These are phyloP conservation scores for Amanita phalloides DNA, from an alignment of 768 basidiomycete genomes.

Conservation along the genomic window DNA sequence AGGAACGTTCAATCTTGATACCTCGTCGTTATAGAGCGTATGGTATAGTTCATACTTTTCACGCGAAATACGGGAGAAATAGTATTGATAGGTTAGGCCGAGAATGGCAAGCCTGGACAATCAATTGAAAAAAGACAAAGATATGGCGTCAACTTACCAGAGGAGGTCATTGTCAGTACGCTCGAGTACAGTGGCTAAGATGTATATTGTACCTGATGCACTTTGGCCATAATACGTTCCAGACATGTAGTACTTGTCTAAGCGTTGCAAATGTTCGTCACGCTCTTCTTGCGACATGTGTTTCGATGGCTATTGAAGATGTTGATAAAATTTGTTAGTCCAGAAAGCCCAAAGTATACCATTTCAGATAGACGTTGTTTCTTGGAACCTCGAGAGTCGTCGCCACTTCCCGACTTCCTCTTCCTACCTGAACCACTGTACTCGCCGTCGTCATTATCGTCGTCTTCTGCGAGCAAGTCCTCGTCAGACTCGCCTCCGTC, in stretches of 20 bases:
- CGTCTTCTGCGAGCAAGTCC: constrained; percentile 36
- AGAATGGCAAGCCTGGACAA: constrained; percentile 76
- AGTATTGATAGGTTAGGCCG: constrained; percentile 89
- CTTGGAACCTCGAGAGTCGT: constrained; percentile 35
- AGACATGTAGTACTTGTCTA: constrained; percentile 75
- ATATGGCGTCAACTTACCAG: constrained; percentile 45
- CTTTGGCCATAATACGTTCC: constrained; percentile 89
- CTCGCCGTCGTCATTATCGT: constrained; percentile 30
- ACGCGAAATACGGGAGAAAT: constrained; percentile 78
- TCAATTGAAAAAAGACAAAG: constrained; percentile 4
- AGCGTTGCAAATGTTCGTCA: constrained; percentile 43
- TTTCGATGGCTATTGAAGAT: constrained; percentile 28
- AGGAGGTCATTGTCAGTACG: constrained; percentile 89
- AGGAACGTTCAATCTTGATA: constrained; percentile 77
- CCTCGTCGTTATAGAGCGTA: constrained; percentile 79
- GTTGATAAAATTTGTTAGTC: background rate
- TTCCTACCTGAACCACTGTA: constrained; percentile 30
- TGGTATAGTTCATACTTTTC: constrained; percentile 78
- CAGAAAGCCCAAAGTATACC: background rate
- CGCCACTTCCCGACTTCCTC: constrained; percentile 35
- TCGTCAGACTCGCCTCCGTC: constrained; percentile 33
- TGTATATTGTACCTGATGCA: constrained; percentile 80
- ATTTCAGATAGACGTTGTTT: constrained; percentile 43
- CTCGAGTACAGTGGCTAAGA: constrained; percentile 84
- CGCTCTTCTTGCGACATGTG: constrained; percentile 66